A percentile compares a stretch with the other conserved stretches of the same genome.
phyloP scores from a whole-genome alignment of 2,329 filamentous ascomycete genomes.

The Colletotrichum destructivum region DNA sequence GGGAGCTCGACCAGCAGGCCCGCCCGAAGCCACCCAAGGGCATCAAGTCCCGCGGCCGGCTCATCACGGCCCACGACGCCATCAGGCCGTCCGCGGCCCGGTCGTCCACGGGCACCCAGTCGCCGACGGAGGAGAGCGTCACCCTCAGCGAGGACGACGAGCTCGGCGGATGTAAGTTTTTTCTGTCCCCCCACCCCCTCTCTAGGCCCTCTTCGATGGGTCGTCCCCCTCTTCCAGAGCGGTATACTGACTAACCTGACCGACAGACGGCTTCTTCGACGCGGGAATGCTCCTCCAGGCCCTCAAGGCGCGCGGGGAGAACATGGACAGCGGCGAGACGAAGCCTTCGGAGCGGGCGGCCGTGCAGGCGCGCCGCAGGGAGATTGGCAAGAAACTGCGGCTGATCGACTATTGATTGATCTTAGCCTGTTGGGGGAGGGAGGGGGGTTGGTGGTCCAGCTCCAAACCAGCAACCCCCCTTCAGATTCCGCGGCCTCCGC shows the following conservation, averaged over 20 bases:
- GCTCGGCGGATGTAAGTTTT: slow-evolving; percentile 88
- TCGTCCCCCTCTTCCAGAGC: slow-evolving; percentile 19
- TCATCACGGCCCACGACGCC: slow-evolving; percentile 74
- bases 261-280: slow-evolving; percentile 95
- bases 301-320: slow-evolving; percentile 79
- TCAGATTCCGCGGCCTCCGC: too few species aligned
- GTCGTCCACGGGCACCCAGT: slow-evolving; percentile 67
- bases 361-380: slow-evolving; percentile 71
- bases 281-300: slow-evolving; percentile 94
- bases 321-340: slow-evolving; percentile 64
- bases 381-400: slow-evolving; percentile 82
- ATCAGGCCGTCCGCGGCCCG: slow-evolving; percentile 55
- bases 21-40: slow-evolving; percentile 59
- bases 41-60: slow-evolving; percentile 80
- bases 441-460: too few species aligned
- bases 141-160: slow-evolving; percentile 88
- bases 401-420: slow-evolving; percentile 74
- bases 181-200: slow-evolving; percentile 1
- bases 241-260: slow-evolving; percentile 47
- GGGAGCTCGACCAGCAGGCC: slow-evolving; percentile 64
- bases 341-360: slow-evolving; percentile 73
- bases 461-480: too few species aligned
- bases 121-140: slow-evolving; percentile 78
- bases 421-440: too few species aligned
- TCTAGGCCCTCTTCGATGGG: background rate